A percentile compares a stretch with the other conserved stretches of the same genome.
Evolutionary conservation across 192 early-diverging fungal species (phyloP).

Genomic region (Backusella morwellensis): DNA sequence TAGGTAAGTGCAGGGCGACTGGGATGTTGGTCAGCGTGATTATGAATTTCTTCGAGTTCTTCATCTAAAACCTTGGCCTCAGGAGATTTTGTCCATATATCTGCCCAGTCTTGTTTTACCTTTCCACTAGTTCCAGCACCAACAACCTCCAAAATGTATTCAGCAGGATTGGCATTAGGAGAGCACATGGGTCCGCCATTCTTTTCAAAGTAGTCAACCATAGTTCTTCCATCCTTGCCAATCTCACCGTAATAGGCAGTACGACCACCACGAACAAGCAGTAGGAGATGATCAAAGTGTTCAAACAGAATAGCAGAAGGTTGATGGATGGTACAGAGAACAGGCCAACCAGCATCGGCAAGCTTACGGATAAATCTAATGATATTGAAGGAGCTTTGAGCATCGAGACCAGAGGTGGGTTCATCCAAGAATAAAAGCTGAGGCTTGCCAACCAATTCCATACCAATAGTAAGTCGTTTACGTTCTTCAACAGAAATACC

Average conservation of each 20-base stretch:
- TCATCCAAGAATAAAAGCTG: constrained; percentile 85
- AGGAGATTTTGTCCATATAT: constrained; percentile 62
- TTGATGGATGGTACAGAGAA: constrained; percentile 85
- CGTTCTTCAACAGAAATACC: constrained; percentile 89
- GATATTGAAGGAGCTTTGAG: constrained; percentile 75
- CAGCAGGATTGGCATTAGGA: constrained; percentile 73
- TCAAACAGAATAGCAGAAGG: constrained; percentile 80
- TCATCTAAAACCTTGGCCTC: constrained; percentile 41
- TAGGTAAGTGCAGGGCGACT: constrained; percentile 35
- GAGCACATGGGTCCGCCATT: constrained; percentile 68
- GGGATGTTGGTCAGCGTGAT: constrained; percentile 31
- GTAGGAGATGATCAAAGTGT: constrained; percentile 79
- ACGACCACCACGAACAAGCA: constrained; percentile 75
- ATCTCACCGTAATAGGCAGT: constrained; percentile 84
- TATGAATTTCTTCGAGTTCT: constrained; percentile 56
- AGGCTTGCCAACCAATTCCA: constrained; percentile 79
- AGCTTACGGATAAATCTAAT: constrained; percentile 69
- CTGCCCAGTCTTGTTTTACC: constrained; percentile 61
- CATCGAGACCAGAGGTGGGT: constrained; percentile 85
- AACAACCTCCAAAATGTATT: constrained; percentile 83
- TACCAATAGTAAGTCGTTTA: constrained; percentile 82
- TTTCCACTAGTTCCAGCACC: constrained; percentile 52
- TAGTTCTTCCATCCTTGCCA: constrained; percentile 57
- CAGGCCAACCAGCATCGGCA: constrained; percentile 64
- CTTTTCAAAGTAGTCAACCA: constrained; percentile 73